Conservation (phyloP, 2,329 filamentous ascomycete species). For the Hypomyces perniciosus region DNA sequence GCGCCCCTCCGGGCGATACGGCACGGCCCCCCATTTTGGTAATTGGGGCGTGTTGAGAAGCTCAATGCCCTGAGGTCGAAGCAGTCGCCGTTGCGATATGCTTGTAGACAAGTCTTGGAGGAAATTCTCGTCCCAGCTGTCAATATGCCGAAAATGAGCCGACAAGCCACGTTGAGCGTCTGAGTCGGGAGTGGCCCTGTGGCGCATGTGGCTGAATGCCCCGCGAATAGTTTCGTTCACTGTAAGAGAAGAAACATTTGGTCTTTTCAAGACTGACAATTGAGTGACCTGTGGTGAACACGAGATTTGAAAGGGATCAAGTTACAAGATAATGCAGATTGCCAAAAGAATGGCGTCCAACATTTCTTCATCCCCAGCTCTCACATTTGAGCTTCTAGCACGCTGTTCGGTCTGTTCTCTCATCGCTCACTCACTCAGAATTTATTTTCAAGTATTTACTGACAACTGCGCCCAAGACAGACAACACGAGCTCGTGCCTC, state of each 20-base stretch:
- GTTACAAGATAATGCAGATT: constrained; percentile 22
- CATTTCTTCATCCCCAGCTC: constrained; percentile 55
- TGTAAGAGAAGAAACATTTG: too few relatives aligned
- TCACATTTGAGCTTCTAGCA: constrained; percentile 72
- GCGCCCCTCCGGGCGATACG: constrained; percentile 56
- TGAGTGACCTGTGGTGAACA: not conserved
- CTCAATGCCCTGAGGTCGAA: constrained; percentile 24
- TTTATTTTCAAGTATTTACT: constrained; percentile 10
- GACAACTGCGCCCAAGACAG: constrained; percentile 40
- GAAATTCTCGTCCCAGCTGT: constrained; percentile 25
- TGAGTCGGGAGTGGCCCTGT: constrained; percentile 1
- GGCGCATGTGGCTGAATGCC: constrained; percentile 1
- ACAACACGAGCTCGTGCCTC: constrained; percentile 93
- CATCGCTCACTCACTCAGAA: not conserved
- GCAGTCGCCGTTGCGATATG: constrained; percentile 12
- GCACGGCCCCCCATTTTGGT: constrained; percentile 28
- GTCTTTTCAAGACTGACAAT: not conserved
- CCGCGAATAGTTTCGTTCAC: constrained; percentile 8
- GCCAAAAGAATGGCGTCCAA: constrained; percentile 43
- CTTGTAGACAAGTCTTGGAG: constrained; percentile 10
- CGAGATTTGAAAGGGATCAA: not conserved
- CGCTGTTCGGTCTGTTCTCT: constrained; percentile 22
- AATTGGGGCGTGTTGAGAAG: constrained; percentile 20
- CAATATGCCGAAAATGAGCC: constrained; percentile 28
- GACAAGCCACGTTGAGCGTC: constrained; percentile 5